Evolutionary conservation across 2,329 filamentous ascomycete species (phyloP), one percentile per base, ranked within the genome.

Genomic region (Trichoderma simmonsii): DNA sequence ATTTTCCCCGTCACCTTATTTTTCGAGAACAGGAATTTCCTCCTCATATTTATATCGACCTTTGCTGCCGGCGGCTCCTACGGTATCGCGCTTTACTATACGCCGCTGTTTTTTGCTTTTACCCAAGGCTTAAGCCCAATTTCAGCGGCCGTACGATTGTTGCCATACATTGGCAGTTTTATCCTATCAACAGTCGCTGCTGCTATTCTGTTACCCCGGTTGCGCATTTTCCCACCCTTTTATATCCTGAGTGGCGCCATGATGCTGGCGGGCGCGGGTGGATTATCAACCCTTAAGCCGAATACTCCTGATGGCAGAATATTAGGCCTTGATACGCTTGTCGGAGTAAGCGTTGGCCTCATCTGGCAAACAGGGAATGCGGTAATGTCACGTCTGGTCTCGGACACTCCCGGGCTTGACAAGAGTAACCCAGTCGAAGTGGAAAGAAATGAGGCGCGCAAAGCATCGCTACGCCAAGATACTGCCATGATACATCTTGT

Each of bases 71-170:
- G 79, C 7, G 78, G 81, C 3, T 78, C 78, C 9, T 80, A 82
- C 72, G 83, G 82, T 15, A 78, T 84, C 60, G 75, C 81, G 0
- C 79, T 86, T 7, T 89, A 88, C 78, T 89, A 86, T 77, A 83
- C 86, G 8, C 87, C 87, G 0, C 78, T 89, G 0, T 88, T 83
- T 78, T 88, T 88, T 77, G 84, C 86, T 71, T 89, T 88, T 75
- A 81, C 81, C 0, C 80, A 79, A 3, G 83, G 83, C 4, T 81
- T 85, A 34, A 79, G 75, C 3, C 80, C 84, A 0, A 75, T 86
- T 4, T 71, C 79, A n/a, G 81, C 84, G 4, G 84, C 81, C 1
- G 80, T 83, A 1, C 79, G 81, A 3, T 76, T 86, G 1, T 77
- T 86, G 1, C 85, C 84, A 2, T 83, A 83, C 74, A 82, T 85